Conservation (phyloP, 202 grass and related monocot genomes). For the Schoenoplectus triqueter region DNA sequence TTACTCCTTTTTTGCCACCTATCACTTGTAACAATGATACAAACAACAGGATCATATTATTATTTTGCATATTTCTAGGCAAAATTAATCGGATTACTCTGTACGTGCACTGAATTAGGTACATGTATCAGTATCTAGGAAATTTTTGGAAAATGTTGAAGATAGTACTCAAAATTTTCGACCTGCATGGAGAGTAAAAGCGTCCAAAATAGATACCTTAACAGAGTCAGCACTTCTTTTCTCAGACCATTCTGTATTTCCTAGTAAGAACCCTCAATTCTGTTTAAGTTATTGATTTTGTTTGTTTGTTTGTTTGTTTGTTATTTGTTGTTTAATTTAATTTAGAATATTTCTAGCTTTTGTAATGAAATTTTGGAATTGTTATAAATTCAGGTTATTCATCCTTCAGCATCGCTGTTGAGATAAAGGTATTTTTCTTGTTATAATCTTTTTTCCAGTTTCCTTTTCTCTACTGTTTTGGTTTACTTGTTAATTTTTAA, state of each 20-base stretch:
- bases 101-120: constrained; percentile 44
- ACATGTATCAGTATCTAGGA: constrained; percentile 54
- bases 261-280: constrained; percentile 47
- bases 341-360: constrained; percentile 31
- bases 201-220: constrained; percentile 58
- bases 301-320: not conserved
- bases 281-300: constrained; percentile 4
- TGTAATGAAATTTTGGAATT: constrained; percentile 19
- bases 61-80: not conserved
- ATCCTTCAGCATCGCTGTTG: constrained; percentile 70
- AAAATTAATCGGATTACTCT: constrained; percentile 12
- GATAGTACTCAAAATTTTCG: constrained; percentile 57
- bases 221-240: constrained; percentile 75
- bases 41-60: not conserved
- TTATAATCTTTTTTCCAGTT: constrained; percentile 30
- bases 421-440: constrained; percentile 76
- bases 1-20: not conserved
- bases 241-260: constrained; percentile 81
- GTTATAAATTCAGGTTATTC: constrained; percentile 56
- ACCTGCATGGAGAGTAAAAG: constrained; percentile 72
- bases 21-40: not conserved
- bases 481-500: constrained; percentile 25
- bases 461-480: constrained; percentile 26
- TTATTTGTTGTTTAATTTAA: constrained; percentile 31
- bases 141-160: constrained; percentile 77